Percentiles rank a stretch among this genome's conserved stretches.
Conservation (phyloP, 108 stramenopile genomes). For the Pelagomonas calceolata region DNA sequence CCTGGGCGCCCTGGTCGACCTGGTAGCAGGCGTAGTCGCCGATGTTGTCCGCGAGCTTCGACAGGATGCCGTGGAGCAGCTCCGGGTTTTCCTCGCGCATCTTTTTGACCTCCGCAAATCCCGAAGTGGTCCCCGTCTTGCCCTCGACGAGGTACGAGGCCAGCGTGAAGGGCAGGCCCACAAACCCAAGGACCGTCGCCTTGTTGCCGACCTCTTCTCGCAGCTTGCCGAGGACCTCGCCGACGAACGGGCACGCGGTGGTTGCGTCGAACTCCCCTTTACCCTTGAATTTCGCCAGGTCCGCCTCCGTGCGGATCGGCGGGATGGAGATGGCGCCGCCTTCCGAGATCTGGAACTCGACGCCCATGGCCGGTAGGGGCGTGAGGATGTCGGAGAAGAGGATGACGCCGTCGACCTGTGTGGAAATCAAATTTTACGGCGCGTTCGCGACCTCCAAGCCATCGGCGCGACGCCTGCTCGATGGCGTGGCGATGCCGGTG, state of each 20-base stretch:
- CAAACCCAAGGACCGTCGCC: conserved; percentile 94
- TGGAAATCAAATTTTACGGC: no score
- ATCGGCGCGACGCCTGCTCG: no score
- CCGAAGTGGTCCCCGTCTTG: conserved; percentile 26
- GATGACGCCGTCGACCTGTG: no score
- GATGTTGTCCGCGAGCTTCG: conserved; percentile 72
- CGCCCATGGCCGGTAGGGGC: conserved; percentile 88
- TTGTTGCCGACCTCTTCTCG: conserved; percentile 67
- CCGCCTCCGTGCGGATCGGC: conserved; percentile 63
- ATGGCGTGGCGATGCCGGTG: no score
- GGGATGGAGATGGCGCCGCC: conserved; percentile 65
- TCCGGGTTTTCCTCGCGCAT: conserved; percentile 65
- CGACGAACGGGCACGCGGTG: conserved; percentile 72
- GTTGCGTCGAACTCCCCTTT: conserved; percentile 51
- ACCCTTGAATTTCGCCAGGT: conserved; percentile 36
- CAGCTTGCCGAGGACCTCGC: conserved; percentile 69
- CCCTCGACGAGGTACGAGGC: conserved; percentile 96
- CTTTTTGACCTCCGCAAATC: conserved; percentile 13
- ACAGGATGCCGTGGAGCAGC: conserved; percentile 69
- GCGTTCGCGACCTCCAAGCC: no score
- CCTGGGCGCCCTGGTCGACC: conserved; percentile 88
- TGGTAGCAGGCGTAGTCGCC: conserved; percentile 87
- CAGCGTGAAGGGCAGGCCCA: conserved; percentile 96
- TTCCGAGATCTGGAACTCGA: conserved; percentile 89
- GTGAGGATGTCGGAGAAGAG: conserved; percentile 96